A percentile compares a stretch with the other conserved stretches of the same genome.
Conservation (phyloP, 257 asterid genomes). For the Ballota nigra region DNA sequence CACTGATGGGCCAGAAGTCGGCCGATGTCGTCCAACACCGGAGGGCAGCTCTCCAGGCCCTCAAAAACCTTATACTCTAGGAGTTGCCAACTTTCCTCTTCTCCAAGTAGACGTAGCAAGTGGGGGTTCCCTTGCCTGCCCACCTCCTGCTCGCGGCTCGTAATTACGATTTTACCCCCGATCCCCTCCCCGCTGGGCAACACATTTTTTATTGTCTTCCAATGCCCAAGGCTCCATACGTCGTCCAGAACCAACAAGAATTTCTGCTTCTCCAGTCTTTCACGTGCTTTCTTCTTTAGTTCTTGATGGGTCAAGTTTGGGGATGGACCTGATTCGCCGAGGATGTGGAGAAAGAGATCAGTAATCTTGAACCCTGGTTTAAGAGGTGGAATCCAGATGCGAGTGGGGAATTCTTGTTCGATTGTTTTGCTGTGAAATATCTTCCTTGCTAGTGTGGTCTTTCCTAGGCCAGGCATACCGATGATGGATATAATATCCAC, state of each 20-base stretch:
- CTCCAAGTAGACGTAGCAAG: neutral
- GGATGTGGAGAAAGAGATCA: neutral
- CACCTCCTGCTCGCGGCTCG: too few species aligned
- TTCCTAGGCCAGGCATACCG: neutral
- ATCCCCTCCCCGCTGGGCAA: neutral
- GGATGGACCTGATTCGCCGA: neutral
- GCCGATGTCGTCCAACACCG: neutral
- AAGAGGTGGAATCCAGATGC: neutral
- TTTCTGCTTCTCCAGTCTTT: neutral
- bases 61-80: neutral
- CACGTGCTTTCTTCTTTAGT: neutral
- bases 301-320: neutral
- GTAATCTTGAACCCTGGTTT: neutral
- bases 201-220: neutral
- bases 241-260: conserved; percentile 1
- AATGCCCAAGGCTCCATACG: neutral
- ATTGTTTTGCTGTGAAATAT: neutral
- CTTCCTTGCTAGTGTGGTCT: neutral
- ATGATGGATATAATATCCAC: neutral
- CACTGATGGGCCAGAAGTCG: neutral
- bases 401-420: neutral
- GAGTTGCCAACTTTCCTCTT: neutral
- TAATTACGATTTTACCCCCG: neutral
- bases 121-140: too few species aligned
- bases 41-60: neutral